Evolutionary conservation across 2,329 filamentous ascomycete species (phyloP), one percentile per base, ranked within the genome.

Genomic region (Stachybotrys chlorohalonatus): DNA sequence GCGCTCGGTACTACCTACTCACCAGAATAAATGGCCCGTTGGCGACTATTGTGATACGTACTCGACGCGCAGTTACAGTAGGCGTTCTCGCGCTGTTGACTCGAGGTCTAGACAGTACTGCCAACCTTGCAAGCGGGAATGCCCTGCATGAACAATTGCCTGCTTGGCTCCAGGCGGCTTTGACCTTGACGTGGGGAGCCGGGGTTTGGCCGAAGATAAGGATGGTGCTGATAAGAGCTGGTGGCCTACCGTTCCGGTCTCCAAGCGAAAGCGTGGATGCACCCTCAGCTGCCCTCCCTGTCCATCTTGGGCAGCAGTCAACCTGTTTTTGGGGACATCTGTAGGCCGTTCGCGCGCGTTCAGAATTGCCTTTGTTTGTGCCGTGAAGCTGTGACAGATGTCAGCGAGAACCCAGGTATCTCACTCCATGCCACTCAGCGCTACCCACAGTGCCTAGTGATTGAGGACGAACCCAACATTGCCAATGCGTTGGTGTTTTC

Each of bases 151-250:
- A 42, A 9, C 36, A 9, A 42, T 42, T 42, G 36, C 36, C 8
- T 42, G 36, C 9, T 42, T 42, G 9, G 24, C 24, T 24, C 24
- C 24, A 24, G 24, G 24, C 6, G 8, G 36, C 36, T 42, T 42
- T 13, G 13, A 2, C 32, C 30, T 52, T 49, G 52, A 52, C 50
- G 49, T 45, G 51, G 51, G 51, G 47, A 57, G 54, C 58, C 57
- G 58, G 58, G 53, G 58, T 59, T 58, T 55, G 31, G 39, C 57
- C 58, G 57, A 42, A 9, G 36, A 42, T 42, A 42, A 42, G 13
- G 9, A 42, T 24, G 36, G 13, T 9, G 13, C 36, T 9, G 36
- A 13, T 9, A 42, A 42, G 36, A 9, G 13, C 36, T 42, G 36
- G 36, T 42, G 13, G 36, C 8, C 6, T 9, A 42, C 3, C 24